These are phyloP conservation scores for Fistulifera solaris DNA, from an alignment of 108 stramenopile species.

Conservation along the genomic window DNA sequence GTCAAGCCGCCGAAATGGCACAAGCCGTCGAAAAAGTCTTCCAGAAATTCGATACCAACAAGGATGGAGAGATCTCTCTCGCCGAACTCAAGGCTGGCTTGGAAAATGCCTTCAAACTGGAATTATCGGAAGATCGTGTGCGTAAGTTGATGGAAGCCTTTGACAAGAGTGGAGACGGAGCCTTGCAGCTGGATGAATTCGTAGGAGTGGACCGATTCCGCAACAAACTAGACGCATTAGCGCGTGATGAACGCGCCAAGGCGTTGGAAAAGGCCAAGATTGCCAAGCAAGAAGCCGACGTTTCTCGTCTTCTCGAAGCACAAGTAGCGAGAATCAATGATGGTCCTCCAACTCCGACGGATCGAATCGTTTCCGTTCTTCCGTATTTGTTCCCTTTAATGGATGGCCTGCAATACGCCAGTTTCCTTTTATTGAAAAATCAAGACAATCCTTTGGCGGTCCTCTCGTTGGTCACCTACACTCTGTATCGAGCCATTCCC, in stretches of 20 bases:
- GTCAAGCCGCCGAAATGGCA: conserved; percentile 64
- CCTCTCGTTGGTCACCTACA: conserved; percentile 46
- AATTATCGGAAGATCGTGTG: conserved; percentile 59
- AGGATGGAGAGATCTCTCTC: conserved; percentile 61
- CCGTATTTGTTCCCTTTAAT: conserved; percentile 80
- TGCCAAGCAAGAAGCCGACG: conserved; percentile 45
- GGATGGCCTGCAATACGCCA: conserved; percentile 77
- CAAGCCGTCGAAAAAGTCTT: conserved; percentile 63
- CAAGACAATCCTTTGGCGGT: conserved; percentile 58
- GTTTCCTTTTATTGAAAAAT: conserved; percentile 63
- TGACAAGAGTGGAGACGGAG: conserved; percentile 65
- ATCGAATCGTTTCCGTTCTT: conserved; percentile 55
- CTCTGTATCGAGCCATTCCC: conserved; percentile 59
- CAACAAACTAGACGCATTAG: conserved; percentile 55
- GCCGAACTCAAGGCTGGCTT: conserved; percentile 68
- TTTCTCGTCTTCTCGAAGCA: conserved; percentile 35
- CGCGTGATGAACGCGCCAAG: conserved; percentile 64
- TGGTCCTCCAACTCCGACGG: conserved; percentile 45
- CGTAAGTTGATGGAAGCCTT: conserved; percentile 65
- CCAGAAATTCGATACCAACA: conserved; percentile 65
- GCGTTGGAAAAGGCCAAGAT: conserved; percentile 44
- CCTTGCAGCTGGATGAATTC: conserved; percentile 69
- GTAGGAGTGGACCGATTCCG: conserved; percentile 62
- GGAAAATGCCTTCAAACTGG: conserved; percentile 68
- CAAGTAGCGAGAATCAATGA: conserved; percentile 66